Base-by-base conservation (phyloP, 352 stramenopile genomes). In the Phytopythium ostracodes region DNA sequence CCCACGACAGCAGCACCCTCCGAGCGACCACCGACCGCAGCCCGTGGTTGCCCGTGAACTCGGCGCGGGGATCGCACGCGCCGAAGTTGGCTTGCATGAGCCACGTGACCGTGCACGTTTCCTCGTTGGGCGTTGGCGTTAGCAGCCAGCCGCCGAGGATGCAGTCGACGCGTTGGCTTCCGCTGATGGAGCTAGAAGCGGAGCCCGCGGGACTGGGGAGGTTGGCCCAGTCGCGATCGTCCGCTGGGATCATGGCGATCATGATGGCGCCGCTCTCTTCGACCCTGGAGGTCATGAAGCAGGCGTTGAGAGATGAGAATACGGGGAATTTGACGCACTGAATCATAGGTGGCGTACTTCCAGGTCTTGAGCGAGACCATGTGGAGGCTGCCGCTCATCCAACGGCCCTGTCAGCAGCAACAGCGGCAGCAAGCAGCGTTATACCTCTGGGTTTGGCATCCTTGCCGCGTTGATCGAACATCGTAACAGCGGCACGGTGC, bases 71-170 rank as follows among this genome's bases (percentile, higher is more conserved):
- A 31, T 88, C 66, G 50, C 81, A 90, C 51, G 84, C 66, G 17
- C 77, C 77, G 54, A 91, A 91, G 65, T 93, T 90, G 29, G 68
- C 76, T 58, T 93, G 80, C 73, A 89, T 83, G n/a, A 93, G n/a
- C 84, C 81, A 90, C 25, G 80, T 91, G 14, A 91, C 78, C 0
- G 68, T 81, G 51, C 79, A 91, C 2, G 78, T 81, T 24, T 87
- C 78, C 49, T 89, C 76, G 9, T 73, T 73, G 10, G 76, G 71
- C 8, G 79, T 84, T 18, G 80, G 82, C 1, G 75, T 75, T 49
- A 92, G 77, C 44, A 91, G 56, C 76, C 78, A 93, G 24, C 84
- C 81, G 5, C 79, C 78, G 7, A 91, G 63, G 63, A 93, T 76
- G 56, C 76, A 89, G 43, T 91, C 82, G 1, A 88, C 78, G 10